Evolutionary conservation across 176 grass and related monocot species (phyloP), one percentile per base, ranked within the genome.

Genomic region (Pontederia crassipes): DNA sequence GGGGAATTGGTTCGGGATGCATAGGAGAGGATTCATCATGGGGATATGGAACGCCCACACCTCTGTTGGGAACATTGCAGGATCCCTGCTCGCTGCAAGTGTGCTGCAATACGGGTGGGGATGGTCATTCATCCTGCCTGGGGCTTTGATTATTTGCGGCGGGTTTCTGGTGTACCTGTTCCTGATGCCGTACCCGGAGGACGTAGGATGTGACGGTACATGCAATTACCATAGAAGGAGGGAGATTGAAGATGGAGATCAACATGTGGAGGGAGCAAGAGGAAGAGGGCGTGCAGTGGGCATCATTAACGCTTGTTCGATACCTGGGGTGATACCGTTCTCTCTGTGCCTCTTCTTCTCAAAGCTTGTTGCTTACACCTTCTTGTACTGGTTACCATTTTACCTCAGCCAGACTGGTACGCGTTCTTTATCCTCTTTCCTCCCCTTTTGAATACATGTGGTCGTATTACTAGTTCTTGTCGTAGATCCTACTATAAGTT

Each of bases 321-420:
- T 89, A 40, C 86, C 81, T 0, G 81, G 81, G 9, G 81, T 89
- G 48, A 55, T 84, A 59, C 74, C 75, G 45, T 89, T 81, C 58
- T 78, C 86, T 10, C 63, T 75, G 58, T 89, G 86, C 59, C 86
- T 89, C 58, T 89, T 89, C 81, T 89, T 89, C 55, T 64, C 86
- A 4, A 85, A 89, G 68, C 75, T 89, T 16, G 81, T 89, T 20
- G 75, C 86, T 49, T 84, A 89, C 62, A 85, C 86, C 12, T 84
- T 81, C 59, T 67, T 85, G 50, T 89, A 89, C 64, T 89, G 86
- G 86, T 68, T 85, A 61, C 81, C 86, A 1, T 85, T 89, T 73
- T 89, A 89, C 78, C 74, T 89, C 62, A 79, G 67, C 48, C 75
- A 89, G 64, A 85, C 74, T 18, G 74, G 81, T 89, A 89, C 11